A percentile compares a stretch with the other conserved stretches of the same genome.
These are phyloP conservation scores for Funneliformis mosseae DNA, from an alignment of 192 early-diverging fungal species.

Conservation along the genomic window DNA sequence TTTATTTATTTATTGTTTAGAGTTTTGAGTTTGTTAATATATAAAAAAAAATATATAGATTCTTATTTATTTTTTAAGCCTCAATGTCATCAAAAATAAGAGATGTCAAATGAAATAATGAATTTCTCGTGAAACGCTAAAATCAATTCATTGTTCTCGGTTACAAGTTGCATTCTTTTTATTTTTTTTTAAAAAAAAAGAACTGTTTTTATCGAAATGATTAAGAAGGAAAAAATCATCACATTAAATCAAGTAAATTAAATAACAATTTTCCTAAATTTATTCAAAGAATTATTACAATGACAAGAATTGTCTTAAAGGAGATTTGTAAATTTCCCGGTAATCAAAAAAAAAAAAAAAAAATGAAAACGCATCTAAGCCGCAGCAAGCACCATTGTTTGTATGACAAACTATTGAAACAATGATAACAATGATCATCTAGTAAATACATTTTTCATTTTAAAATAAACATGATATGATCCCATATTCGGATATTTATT, in stretches of 20 bases:
- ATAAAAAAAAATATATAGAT: not conserved
- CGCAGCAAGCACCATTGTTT: not conserved
- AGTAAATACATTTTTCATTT: too few relatives aligned
- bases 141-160: too few relatives aligned
- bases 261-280: too few relatives aligned
- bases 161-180: too few relatives aligned
- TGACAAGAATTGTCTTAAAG: not conserved
- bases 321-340: not conserved
- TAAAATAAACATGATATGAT: too few relatives aligned
- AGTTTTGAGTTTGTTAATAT: not conserved
- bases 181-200: too few relatives aligned
- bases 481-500: not conserved
- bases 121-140: not conserved
- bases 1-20: not conserved
- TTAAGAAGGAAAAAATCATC: not conserved
- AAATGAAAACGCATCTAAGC: not conserved
- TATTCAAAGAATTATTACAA: not conserved
- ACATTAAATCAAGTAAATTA: not conserved
- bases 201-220: not conserved
- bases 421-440: too few relatives aligned
- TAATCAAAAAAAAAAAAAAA: not conserved
- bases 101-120: not conserved
- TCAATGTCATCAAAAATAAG: not conserved
- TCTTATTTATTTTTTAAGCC: not conserved
- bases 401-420: not conserved